Evolutionary conservation across 164 flowering plant species (phyloP), one percentile per base, ranked within the genome.

Genomic region (Sextonia rubra): DNA sequence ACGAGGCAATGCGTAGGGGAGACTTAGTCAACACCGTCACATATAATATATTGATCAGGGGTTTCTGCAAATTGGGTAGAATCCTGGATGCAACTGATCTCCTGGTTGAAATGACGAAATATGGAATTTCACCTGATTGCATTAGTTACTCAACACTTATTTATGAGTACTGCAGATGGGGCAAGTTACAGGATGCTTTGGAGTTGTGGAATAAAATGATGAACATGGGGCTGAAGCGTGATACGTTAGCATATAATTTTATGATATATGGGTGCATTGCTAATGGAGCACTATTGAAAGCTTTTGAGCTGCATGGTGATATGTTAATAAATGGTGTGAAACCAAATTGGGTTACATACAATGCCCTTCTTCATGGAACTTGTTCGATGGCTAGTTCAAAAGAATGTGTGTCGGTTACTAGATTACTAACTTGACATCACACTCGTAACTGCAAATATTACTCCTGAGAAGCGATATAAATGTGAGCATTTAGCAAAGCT

Each of bases 71-170:
- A 82, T 55, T 74, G 72, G 97, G 92, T 24, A 87, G 79, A 71
- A 71, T 82, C 70, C 71, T 80, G 52, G 90, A 87, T 75, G 99
- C 97, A 64, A 66, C 72, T 1, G 68, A 74, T 58, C 79, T 88
- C 64, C 78, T 92, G 18, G 74, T 17, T 69, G 87, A 82, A 71
- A 94, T 94, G 98, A 70, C 69, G 2, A 78, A 68, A n/a, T 78
- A 77, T 75, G 86, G 84, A 55, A 75, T 88, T 47, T 73, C 58
- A 29, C 93, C 97, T 5, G 99, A 92, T 81, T 91, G 97, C 78
- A 80, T 92, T 64, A 90, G 95, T 67, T 93, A 91, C 73, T 89
- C 97, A 2, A 91, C 92, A 20, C 80, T 94, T 71, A 91, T 92
- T 25, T 79, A 79, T 58, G 88, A 88, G 75, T 78, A 85, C 71